A percentile compares a stretch with the other conserved stretches of the same genome.
Conservation (phyloP, 202 grass and related monocot species). For the Eragrostis tef region DNA sequence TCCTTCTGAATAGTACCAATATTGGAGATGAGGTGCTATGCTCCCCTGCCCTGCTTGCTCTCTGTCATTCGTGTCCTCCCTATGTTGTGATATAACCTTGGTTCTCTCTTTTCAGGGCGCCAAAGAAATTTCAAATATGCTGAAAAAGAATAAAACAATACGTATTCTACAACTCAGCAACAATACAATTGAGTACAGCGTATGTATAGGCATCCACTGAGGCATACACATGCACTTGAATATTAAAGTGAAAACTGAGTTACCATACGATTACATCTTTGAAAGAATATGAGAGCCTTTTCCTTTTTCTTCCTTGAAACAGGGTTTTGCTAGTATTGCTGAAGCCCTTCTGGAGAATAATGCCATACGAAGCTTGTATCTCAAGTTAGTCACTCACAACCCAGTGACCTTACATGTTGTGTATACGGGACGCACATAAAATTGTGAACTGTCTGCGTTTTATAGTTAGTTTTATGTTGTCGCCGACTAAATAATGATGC, state of each 20-base stretch:
- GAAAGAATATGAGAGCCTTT: neutral
- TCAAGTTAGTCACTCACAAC: slow-evolving; percentile 74
- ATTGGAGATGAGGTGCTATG: slow-evolving; percentile 83
- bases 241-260: slow-evolving; percentile 22
- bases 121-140: slow-evolving; percentile 79
- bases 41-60: neutral
- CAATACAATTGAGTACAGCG: slow-evolving; percentile 86
- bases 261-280: slow-evolving; percentile 39
- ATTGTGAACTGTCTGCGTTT: slow-evolving; percentile 23
- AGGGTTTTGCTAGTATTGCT: slow-evolving; percentile 95
- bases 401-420: slow-evolving; percentile 41
- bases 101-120: slow-evolving; percentile 72
- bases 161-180: slow-evolving; percentile 85
- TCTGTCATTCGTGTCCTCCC: neutral
- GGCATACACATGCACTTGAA: slow-evolving; percentile 25
- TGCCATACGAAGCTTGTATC: slow-evolving; percentile 80
- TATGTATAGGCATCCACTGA: slow-evolving; percentile 54
- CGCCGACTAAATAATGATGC: slow-evolving; percentile 31
- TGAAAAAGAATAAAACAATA: slow-evolving; percentile 87
- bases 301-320: slow-evolving; percentile 45
- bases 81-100: slow-evolving; percentile 34
- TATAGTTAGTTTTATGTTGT: slow-evolving; percentile 17
- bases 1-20: slow-evolving; percentile 84
- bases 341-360: slow-evolving; percentile 93
- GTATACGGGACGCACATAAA: slow-evolving; percentile 27